Percentiles rank a stretch among this genome's conserved stretches.
phyloP scores from a whole-genome alignment of 768 basidiomycete species.

The Myochromella boudieri region DNA sequence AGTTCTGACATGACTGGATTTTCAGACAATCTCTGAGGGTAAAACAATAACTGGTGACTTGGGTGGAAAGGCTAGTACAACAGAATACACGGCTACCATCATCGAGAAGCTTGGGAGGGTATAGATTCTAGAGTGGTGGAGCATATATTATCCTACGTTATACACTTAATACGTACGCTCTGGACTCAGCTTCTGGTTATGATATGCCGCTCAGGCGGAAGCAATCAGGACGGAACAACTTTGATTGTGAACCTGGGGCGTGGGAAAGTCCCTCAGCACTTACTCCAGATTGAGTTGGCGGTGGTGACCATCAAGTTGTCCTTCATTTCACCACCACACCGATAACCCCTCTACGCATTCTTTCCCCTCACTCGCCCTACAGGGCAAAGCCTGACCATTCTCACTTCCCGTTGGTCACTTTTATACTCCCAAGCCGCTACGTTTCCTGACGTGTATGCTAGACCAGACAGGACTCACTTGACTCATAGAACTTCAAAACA shows the following conservation, averaged over 20 bases:
- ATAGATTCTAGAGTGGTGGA: slow-evolving; percentile 11
- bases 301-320: slow-evolving; percentile 41
- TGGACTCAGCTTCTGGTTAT: slow-evolving; percentile 4
- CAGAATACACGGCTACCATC: slow-evolving; percentile 88
- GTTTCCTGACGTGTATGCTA: slow-evolving; percentile 14
- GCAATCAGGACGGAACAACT: too few relatives aligned
- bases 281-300: slow-evolving; percentile 24
- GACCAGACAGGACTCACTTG: slow-evolving; percentile 29
- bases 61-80: slow-evolving; percentile 88
- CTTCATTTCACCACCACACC: slow-evolving; percentile 48
- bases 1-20: slow-evolving; percentile 9
- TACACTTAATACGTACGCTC: slow-evolving; percentile 10
- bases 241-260: slow-evolving; percentile 22
- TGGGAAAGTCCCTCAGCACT: slow-evolving; percentile 36
- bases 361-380: slow-evolving; percentile 81
- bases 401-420: slow-evolving; percentile 12
- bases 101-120: slow-evolving; percentile 59
- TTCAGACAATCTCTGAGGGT: slow-evolving; percentile 94
- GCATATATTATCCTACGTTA: slow-evolving; percentile 12
- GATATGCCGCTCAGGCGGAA: too few relatives aligned
- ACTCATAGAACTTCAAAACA: slow-evolving; percentile 31
- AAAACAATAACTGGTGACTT: slow-evolving; percentile 94
- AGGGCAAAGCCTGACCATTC: slow-evolving; percentile 66
- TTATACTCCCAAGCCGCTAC: background rate
- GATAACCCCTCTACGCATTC: slow-evolving; percentile 48